phyloP scores from a whole-genome alignment of 1,284 basidiomycete species.

The Cutaneotrichosporon curvatum region DNA sequence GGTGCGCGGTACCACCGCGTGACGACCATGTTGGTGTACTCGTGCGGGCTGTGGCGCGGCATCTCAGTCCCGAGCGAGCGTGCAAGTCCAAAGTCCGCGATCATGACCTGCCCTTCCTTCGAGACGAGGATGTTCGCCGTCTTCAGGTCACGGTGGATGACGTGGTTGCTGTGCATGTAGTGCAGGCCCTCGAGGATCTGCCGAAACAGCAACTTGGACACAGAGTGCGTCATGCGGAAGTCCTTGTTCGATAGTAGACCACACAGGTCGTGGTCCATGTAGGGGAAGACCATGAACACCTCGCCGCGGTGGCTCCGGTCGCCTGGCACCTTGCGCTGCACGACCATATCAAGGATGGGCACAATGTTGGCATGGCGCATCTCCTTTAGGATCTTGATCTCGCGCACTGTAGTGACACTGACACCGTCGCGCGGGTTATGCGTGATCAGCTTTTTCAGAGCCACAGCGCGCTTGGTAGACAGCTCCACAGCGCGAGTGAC shows the following conservation, averaged over 20 bases:
- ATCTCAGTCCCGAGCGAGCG: slow-evolving; percentile 49
- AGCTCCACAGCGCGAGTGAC: slow-evolving; percentile 77
- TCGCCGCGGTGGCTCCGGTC: slow-evolving; percentile 48
- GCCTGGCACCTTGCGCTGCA: slow-evolving; percentile 35
- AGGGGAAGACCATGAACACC: slow-evolving; percentile 95
- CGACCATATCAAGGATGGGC: slow-evolving; percentile 85
- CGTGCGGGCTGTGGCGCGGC: slow-evolving; percentile 45
- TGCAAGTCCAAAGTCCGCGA: slow-evolving; percentile 96
- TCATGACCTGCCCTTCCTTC: slow-evolving; percentile 71
- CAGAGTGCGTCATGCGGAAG: slow-evolving; percentile 68
- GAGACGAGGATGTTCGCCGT: slow-evolving; percentile 94
- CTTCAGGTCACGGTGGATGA: slow-evolving; percentile 97
- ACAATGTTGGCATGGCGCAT: slow-evolving; percentile 81
- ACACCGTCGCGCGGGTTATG: slow-evolving; percentile 91
- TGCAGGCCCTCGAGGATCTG: slow-evolving; percentile 90
- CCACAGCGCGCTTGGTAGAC: slow-evolving; percentile 60
- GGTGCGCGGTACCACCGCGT: slow-evolving; percentile 98
- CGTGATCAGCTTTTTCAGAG: slow-evolving; percentile 73
- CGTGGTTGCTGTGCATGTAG: slow-evolving; percentile 90
- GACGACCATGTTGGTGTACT: slow-evolving; percentile 98
- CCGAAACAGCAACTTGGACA: slow-evolving; percentile 93
- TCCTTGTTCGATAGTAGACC: slow-evolving; percentile 85
- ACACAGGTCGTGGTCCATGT: slow-evolving; percentile 98
- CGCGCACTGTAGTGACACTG: slow-evolving; percentile 91
- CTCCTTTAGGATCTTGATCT: slow-evolving; percentile 93